Percentiles rank a stretch among this genome's conserved stretches.
These are phyloP conservation scores for Clitopilus passeckerianus DNA, from an alignment of 768 basidiomycete genomes.

Conservation along the genomic window DNA sequence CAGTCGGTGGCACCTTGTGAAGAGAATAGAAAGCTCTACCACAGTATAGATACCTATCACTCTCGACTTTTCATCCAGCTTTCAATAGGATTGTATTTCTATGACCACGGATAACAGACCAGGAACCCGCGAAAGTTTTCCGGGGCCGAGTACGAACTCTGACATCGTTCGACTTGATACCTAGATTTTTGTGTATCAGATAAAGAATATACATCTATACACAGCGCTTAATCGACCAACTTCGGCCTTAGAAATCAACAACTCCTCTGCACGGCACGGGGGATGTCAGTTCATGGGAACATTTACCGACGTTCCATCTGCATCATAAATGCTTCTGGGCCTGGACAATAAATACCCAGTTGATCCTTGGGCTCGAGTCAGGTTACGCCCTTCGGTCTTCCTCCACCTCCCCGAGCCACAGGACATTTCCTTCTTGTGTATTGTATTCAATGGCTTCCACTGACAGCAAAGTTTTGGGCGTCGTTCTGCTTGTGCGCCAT, in stretches of 20 bases:
- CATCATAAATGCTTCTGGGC: background rate
- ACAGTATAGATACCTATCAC: background rate
- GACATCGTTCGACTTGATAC: background rate
- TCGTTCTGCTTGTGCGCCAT: slow-evolving; percentile 52
- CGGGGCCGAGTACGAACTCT: background rate
- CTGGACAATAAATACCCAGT: background rate
- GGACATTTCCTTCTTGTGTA: background rate
- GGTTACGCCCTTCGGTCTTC: background rate
- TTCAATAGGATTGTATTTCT: no score
- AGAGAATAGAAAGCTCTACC: background rate
- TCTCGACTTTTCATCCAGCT: no score
- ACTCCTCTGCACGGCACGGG: background rate
- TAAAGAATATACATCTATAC: background rate
- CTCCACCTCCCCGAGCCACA: background rate
- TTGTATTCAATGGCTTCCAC: slow-evolving; percentile 10
- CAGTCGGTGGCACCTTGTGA: slow-evolving; percentile 25
- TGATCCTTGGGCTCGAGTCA: background rate
- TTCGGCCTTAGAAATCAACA: background rate
- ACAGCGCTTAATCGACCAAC: no score
- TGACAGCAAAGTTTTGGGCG: slow-evolving; percentile 40
- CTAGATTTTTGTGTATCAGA: background rate
- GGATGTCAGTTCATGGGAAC: background rate
- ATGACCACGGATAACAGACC: background rate
- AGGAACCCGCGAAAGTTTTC: background rate
- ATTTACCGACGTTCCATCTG: background rate